Percentiles rank a stretch among this genome's conserved stretches.
These are phyloP conservation scores for Pterulicium gracile DNA, from an alignment of 1,284 basidiomycete species.

Conservation along the genomic window DNA sequence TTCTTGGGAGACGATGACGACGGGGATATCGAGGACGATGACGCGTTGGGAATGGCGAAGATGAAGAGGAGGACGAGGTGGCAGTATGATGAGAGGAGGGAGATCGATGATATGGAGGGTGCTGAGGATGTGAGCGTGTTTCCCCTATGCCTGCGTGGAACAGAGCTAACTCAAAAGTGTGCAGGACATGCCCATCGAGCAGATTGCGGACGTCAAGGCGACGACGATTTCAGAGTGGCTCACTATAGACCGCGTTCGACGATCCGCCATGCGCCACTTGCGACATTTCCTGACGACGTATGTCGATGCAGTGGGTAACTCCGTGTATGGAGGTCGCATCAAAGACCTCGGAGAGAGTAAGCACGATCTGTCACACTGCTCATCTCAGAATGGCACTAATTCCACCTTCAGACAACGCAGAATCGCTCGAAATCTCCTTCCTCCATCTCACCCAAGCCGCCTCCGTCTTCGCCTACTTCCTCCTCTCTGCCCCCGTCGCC, in stretches of 20 bases:
- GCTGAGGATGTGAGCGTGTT: constrained; percentile 58
- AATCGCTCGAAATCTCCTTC: constrained; percentile 96
- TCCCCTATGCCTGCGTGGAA: constrained; percentile 5
- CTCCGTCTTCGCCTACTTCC: constrained; percentile 93
- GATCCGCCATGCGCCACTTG: constrained; percentile 89
- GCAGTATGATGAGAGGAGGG: constrained; percentile 82
- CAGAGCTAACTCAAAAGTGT: constrained; percentile 4
- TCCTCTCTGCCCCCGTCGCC: constrained; percentile 87
- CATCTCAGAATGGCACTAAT: constrained; percentile 5
- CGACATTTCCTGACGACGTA: constrained; percentile 94
- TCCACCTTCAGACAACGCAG: constrained; percentile 71
- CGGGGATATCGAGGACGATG: constrained; percentile 24
- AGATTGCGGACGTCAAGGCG: constrained; percentile 95
- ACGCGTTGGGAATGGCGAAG: constrained; percentile 42
- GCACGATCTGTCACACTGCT: constrained; percentile 19
- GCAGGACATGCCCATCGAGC: constrained; percentile 92
- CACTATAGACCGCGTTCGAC: constrained; percentile 80
- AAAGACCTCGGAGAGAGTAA: constrained; percentile 89
- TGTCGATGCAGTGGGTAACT: constrained; percentile 83
- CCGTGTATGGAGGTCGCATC: constrained; percentile 93
- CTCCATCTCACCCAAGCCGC: constrained; percentile 85
- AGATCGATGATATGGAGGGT: constrained; percentile 78
- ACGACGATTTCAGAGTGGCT: constrained; percentile 98
- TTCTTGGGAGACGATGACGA: constrained; percentile 70
- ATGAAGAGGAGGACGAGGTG: constrained; percentile 74